Base-by-base conservation (phyloP, 2,329 filamentous ascomycete genomes). In the Alternaria arbusti region DNA sequence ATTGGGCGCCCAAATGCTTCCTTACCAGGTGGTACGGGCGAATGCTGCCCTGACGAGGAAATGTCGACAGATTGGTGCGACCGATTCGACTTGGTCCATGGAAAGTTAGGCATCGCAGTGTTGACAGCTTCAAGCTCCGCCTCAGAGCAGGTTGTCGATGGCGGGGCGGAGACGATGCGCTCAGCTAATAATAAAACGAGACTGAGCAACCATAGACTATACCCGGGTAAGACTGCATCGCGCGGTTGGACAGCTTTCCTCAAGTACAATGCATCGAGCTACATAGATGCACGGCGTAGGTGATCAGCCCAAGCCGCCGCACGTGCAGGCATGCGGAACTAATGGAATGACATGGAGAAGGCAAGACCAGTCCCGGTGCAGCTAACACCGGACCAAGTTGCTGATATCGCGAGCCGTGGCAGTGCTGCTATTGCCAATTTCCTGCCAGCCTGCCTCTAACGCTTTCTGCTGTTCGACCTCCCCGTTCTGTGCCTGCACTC, bases 81-180 rank as follows among this genome's bases (percentile, higher is more conserved):
- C 62, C 73, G 72, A 49, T 79, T 80, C 72, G 74, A 74, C 77
- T 79, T 80, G 64, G 70, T 71, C 78, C 74, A 79, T 47, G 76
- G 74, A 57, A 77, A 74, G 59, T 76, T 74, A 71, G 77, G 76
- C 79, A 80, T 81, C 61, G 73, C 77, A 78, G 72, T 59, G 66
- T 67, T 63, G 61, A 63, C 65, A 68, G 65, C 68, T 65, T 59
- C 62, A 55, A 63, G 63, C 70, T 70, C 66, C 70, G 64, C 67
- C 59, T 52, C 51, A 66, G 59, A 63, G 66, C 65, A 69, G 60
- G 59, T 54, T 59, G 64, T 62, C 62, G 70, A 70, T 64, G 65
- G 64, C 68, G 67, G 70, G 70, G 70, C 67, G 54, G 67, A 58
- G 64, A 62, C 61, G 62, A 59, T 58, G 56, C 58, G 60, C 63